These are phyloP conservation scores for Sporobolomyces roseus DNA, from an alignment of 768 basidiomycete species.

Conservation along the genomic window DNA sequence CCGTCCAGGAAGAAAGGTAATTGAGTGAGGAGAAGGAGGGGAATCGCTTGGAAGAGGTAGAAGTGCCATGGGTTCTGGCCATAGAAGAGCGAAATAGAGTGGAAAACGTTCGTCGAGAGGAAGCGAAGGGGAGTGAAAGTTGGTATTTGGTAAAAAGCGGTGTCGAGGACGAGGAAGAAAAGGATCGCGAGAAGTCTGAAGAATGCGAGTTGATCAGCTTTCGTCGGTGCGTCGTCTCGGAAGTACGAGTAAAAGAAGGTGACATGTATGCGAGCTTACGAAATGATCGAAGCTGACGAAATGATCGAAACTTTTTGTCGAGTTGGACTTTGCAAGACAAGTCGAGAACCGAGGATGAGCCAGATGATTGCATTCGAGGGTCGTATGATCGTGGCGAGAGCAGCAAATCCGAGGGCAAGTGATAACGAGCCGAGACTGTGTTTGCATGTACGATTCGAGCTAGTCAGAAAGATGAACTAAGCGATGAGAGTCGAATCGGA, in stretches of 20 bases:
- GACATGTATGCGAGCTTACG: no score
- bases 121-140: slow-evolving; percentile 79
- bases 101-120: slow-evolving; percentile 71
- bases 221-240: no score
- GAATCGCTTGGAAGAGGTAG: slow-evolving; percentile 79
- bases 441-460: no score
- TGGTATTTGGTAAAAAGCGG: slow-evolving; percentile 61
- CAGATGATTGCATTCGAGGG: slow-evolving; percentile 86
- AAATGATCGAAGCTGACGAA: background rate
- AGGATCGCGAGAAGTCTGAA: slow-evolving; percentile 9
- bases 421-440: slow-evolving; percentile 23
- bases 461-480: no score
- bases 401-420: slow-evolving; percentile 60
- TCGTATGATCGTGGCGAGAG: slow-evolving; percentile 73
- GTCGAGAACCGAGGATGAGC: slow-evolving; percentile 59
- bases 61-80: slow-evolving; percentile 82
- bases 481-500: no score
- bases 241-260: no score
- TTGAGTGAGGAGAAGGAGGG: slow-evolving; percentile 69
- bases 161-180: slow-evolving; percentile 57
- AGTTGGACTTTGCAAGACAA: background rate
- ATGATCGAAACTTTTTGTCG: background rate
- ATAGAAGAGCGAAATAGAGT: slow-evolving; percentile 80
- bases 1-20: slow-evolving; percentile 71
- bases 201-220: background rate